A percentile compares a stretch with the other conserved stretches of the same genome.
Evolutionary conservation across 148 eudicot genomes (phyloP).

Genomic region (Pouteria glomerata): DNA sequence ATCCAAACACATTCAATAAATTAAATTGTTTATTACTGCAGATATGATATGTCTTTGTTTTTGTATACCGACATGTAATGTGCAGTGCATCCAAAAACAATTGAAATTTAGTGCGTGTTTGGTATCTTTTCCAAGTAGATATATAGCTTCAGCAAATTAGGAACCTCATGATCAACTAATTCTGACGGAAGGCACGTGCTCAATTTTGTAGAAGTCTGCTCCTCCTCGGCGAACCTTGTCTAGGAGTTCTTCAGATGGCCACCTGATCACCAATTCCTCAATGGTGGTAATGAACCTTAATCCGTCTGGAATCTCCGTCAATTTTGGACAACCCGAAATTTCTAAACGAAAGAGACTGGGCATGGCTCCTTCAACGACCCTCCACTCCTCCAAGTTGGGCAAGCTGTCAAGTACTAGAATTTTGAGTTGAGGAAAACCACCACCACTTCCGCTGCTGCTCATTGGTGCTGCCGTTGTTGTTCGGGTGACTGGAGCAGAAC

Average conservation of each 20-base stretch:
- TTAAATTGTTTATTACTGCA: too few species aligned
- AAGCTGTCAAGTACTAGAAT: not conserved
- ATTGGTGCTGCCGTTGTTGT: not conserved
- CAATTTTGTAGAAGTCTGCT: slow-evolving; percentile 15
- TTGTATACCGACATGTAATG: too few species aligned
- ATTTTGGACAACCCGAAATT: not conserved
- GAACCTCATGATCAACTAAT: not conserved
- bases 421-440: slow-evolving; percentile 12
- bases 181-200: not conserved
- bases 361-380: too few species aligned
- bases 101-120: too few species aligned
- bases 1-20: too few species aligned
- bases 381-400: slow-evolving; percentile 4
- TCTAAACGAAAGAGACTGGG: not conserved
- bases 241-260: slow-evolving; percentile 3
- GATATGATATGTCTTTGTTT: too few species aligned
- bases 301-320: slow-evolving; percentile 9
- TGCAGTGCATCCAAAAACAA: too few species aligned
- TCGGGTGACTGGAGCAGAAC: too few species aligned
- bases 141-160: too few species aligned
- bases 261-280: not conserved
- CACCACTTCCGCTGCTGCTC: not conserved
- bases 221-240: slow-evolving; percentile 13
- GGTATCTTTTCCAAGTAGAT: too few species aligned
- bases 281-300: too few species aligned